A percentile compares a stretch with the other conserved stretches of the same genome.
Conservation (phyloP, 2,329 filamentous ascomycete genomes). For the Colletotrichum sp. region DNA sequence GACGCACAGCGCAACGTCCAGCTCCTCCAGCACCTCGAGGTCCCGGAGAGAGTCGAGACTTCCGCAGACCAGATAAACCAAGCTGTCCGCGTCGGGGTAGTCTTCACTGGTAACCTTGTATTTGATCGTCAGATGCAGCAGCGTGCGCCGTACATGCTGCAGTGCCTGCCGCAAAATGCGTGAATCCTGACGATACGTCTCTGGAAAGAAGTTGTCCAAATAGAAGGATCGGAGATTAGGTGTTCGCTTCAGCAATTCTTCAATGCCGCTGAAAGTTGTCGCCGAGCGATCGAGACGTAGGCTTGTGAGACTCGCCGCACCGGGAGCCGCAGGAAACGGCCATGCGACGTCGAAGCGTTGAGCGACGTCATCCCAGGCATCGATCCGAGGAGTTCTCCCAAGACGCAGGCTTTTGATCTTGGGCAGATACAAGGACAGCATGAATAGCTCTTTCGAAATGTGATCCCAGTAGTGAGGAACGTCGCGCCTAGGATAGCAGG, state of each 20-base stretch:
- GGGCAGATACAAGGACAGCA: not conserved
- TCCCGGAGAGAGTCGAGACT: not conserved
- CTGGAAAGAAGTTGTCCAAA: not conserved
- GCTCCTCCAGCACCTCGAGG: not conserved
- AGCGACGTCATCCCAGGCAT: not conserved
- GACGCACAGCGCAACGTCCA: not conserved
- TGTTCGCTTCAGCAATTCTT: not conserved
- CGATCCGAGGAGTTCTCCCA: not conserved
- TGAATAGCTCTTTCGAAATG: not conserved
- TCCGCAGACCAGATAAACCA: not conserved
- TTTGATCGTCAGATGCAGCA: not conserved
- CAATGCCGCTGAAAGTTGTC: not conserved
- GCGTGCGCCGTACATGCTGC: not conserved
- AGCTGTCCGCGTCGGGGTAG: not conserved
- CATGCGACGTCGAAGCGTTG: not conserved
- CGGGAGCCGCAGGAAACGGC: not conserved
- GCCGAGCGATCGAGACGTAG: not conserved
- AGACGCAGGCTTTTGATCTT: not conserved
- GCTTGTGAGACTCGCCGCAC: not conserved
- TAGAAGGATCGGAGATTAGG: not conserved
- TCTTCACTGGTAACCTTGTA: not conserved
- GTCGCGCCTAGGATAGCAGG: not conserved
- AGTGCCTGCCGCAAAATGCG: not conserved
- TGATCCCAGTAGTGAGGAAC: not conserved
- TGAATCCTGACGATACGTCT: not conserved